Percentiles rank a stretch among this genome's conserved stretches.
Evolutionary conservation across 129 eudicot genomes (phyloP).

Genomic region (Centrapalus pauciflorus): DNA sequence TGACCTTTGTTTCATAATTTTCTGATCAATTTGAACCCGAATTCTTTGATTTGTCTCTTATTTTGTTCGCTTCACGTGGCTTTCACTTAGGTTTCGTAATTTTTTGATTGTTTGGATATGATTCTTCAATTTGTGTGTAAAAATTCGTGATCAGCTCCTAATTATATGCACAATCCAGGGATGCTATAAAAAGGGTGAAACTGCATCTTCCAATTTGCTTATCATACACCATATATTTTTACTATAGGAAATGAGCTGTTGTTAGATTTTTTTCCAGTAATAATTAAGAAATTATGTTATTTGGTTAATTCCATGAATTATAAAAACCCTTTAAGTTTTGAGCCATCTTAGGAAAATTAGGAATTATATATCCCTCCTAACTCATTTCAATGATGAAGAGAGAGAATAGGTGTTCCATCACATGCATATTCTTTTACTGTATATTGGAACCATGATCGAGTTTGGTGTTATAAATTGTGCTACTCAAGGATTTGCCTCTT

Average conservation of each 20-base stretch:
- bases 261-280: not conserved
- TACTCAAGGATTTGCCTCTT: no score
- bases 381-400: no score
- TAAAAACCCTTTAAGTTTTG: not conserved
- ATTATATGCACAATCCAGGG: slow-evolving; percentile 1
- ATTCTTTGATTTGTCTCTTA: not conserved
- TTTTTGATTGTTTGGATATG: not conserved
- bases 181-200: not conserved
- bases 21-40: not conserved
- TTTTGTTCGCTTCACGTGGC: not conserved
- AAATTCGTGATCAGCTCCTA: not conserved
- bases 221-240: not conserved
- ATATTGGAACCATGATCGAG: no score
- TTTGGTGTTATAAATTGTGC: no score
- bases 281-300: not conserved
- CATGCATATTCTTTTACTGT: no score
- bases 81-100: not conserved
- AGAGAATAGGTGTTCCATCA: no score
- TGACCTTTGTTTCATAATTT: not conserved
- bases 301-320: not conserved
- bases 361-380: not conserved
- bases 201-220: not conserved
- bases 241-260: not conserved
- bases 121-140: not conserved
- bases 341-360: not conserved